phyloP scores from a whole-genome alignment of 2,329 filamentous ascomycete genomes.

The Fusarium humuli region DNA sequence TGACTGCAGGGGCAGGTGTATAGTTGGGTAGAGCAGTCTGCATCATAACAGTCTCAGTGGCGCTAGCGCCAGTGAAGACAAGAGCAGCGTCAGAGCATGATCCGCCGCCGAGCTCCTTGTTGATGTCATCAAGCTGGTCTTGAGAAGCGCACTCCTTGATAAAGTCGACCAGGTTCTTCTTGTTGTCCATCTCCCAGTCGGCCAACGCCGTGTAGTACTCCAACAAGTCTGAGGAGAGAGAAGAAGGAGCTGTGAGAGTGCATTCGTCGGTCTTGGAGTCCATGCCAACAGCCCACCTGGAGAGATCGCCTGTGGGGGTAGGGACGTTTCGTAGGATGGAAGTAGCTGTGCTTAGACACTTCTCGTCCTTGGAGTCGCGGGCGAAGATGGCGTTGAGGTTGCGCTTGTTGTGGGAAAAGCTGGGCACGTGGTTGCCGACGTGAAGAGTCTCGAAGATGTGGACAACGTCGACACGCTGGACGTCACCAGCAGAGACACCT shows the following conservation, averaged over 20 bases:
- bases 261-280: slow-evolving; percentile 8
- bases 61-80: slow-evolving; percentile 24
- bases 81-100: slow-evolving; percentile 12
- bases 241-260: slow-evolving; percentile 22
- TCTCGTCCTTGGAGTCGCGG: slow-evolving; percentile 1
- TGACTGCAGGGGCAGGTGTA: background rate
- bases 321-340: slow-evolving; percentile 13
- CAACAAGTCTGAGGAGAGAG: slow-evolving; percentile 20
- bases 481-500: slow-evolving; percentile 2
- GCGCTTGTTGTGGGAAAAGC: slow-evolving; percentile 29
- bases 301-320: background rate
- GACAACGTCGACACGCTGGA: slow-evolving; percentile 24
- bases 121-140: background rate
- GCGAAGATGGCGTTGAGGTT: slow-evolving; percentile 17
- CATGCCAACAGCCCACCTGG: background rate
- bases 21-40: slow-evolving; percentile 9
- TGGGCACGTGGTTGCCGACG: slow-evolving; percentile 15
- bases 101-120: background rate
- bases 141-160: slow-evolving; percentile 8
- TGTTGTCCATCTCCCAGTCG: slow-evolving; percentile 7
- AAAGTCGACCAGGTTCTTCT: slow-evolving; percentile 2
- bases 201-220: slow-evolving; percentile 22
- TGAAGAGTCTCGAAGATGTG: slow-evolving; percentile 33
- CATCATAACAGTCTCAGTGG: slow-evolving; percentile 20
- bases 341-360: slow-evolving; percentile 11